These are phyloP conservation scores for Chlamydomonas incerta DNA, from an alignment of 139 green algal species.

Conservation along the genomic window DNA sequence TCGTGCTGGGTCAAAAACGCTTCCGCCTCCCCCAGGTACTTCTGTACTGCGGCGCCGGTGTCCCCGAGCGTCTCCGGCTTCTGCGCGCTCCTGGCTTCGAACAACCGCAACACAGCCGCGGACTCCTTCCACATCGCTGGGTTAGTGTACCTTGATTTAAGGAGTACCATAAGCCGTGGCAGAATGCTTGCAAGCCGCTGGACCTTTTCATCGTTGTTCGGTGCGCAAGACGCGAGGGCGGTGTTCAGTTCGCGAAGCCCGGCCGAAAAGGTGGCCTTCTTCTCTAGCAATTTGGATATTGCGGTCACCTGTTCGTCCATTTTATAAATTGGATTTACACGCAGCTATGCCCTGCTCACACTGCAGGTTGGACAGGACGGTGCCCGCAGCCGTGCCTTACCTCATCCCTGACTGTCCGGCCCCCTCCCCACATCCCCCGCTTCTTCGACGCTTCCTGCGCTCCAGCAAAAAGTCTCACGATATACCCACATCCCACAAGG, in stretches of 20 bases:
- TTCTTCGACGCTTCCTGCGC: too few relatives aligned
- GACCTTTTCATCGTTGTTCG: neutral
- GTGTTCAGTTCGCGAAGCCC: neutral
- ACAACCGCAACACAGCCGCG: neutral
- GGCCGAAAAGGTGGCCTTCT: slow-evolving; percentile 1
- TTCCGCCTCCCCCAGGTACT: neutral
- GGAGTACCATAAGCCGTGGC: neutral
- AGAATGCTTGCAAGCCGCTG: neutral
- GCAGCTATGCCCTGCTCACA: too few relatives aligned
- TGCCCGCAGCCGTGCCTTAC: too few relatives aligned
- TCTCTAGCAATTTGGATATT: slow-evolving; percentile 5
- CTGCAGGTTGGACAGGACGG: too few relatives aligned
- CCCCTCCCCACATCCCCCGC: too few relatives aligned
- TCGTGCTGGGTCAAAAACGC: slow-evolving; percentile 10
- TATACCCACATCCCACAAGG: too few relatives aligned
- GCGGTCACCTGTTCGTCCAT: neutral
- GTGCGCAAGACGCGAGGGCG: neutral
- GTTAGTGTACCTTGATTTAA: neutral
- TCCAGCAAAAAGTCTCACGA: too few relatives aligned
- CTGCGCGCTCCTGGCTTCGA: neutral
- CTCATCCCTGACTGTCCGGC: too few relatives aligned
- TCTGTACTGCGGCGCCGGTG: neutral
- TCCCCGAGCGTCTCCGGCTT: too few relatives aligned
- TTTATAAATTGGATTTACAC: neutral
- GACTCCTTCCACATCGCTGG: neutral